Evolutionary conservation across 331 rosid genomes (phyloP), one percentile per base, ranked within the genome.

Genomic region (Acacia concinna): DNA sequence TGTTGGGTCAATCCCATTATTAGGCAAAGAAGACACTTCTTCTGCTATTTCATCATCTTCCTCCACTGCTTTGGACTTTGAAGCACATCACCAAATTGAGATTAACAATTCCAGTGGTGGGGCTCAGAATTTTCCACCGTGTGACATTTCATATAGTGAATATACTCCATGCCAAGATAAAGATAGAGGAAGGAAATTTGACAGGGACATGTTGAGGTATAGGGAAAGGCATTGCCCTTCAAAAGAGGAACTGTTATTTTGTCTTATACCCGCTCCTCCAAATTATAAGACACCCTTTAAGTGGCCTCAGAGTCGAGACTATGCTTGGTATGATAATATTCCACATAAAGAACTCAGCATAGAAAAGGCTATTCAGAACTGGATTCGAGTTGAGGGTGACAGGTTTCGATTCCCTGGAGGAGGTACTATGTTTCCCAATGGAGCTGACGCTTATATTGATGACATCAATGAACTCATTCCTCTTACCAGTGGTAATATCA

Each of bases 291-390:
- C 93, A 12, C 99, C 99, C 68, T 95, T 96, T 52, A 89, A 83
- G 71, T 96, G 99, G 99, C 99, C 99, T 51, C 98, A 93, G 81
- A 93, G 99, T 68, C 72, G 96, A 43, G 98, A 96, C 43, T 96
- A 73, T 52, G 97, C 98, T 4, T 96, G 99, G 99, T 96, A 87
- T 74, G 93, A 84, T 77, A 96, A 96, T 80, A 96, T 96, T 73
- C 99, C 99, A 0, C 99, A 96, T 37, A 93, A 90, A 75, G 98
- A 90, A 47, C 98, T 96, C 28, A 96, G 99, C 75, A 88, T 96
- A 34, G 99, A 96, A 85, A 96, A 96, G 81, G 99, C 98, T 40
- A 52, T 91, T 67, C 99, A 96, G 76, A 96, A 96, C 37, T 96
- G 99, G 99, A 91, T 96, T 86, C 99, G 89, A 74, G 97, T 96